Percentiles rank a stretch among this genome's conserved stretches.
Conservation (phyloP, 306 rosid genomes). For the Corylus americana region DNA sequence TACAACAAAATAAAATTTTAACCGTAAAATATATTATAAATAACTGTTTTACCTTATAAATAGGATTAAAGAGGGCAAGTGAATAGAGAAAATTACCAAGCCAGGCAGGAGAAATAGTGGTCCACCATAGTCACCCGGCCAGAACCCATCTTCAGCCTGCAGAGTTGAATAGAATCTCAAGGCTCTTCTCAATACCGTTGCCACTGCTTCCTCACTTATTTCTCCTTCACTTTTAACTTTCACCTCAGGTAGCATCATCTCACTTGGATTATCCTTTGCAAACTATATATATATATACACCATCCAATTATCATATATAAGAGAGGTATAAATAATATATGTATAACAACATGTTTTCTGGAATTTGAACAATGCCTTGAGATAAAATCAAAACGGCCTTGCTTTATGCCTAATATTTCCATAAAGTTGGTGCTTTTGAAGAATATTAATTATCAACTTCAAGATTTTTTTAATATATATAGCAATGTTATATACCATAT, state of each 20-base stretch:
- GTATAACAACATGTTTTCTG: too few species aligned
- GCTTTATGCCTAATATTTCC: background rate
- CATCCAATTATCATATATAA: too few species aligned
- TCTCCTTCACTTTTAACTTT: constrained; percentile 26
- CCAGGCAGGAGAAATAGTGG: constrained; percentile 75
- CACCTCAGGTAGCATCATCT: background rate
- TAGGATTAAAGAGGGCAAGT: too few species aligned
- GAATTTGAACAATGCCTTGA: too few species aligned
- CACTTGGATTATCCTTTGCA: constrained; percentile 36
- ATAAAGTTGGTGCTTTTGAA: background rate
- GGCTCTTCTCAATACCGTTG: constrained; percentile 42
- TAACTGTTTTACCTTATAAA: too few species aligned
- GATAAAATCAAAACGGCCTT: background rate
- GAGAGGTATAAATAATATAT: too few species aligned
- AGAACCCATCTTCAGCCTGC: constrained; percentile 66
- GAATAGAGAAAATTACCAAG: constrained; percentile 37
- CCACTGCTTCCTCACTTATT: constrained; percentile 33
- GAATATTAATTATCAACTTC: too few species aligned
- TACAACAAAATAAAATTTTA: too few species aligned
- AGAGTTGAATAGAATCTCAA: constrained; percentile 51
- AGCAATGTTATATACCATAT: too few species aligned
- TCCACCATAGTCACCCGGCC: constrained; percentile 84
- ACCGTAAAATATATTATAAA: too few species aligned
- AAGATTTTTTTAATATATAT: too few species aligned
- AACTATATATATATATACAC: constrained; percentile 33